A percentile compares a stretch with the other conserved stretches of the same genome.
Conservation (phyloP, 176 grass and related monocot species). For the Zoysia pacifica region DNA sequence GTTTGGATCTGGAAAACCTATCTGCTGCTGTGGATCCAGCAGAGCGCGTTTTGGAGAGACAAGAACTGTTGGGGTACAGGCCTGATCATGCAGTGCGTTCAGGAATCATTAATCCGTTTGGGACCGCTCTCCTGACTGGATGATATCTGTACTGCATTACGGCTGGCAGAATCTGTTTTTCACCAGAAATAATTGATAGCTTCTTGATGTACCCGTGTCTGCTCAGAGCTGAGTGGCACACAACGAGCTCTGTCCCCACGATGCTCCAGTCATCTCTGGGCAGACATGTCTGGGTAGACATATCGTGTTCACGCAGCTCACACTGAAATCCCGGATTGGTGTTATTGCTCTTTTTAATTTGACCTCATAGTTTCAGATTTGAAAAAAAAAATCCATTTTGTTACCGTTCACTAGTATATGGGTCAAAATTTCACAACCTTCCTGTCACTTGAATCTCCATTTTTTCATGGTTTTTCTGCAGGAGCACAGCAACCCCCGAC, state of each 20-base stretch:
- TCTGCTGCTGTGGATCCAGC: conserved; percentile 37
- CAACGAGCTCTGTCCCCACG: conserved; percentile 40
- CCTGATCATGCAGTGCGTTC: conserved; percentile 56
- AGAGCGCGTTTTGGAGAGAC: conserved; percentile 46
- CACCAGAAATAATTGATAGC: conserved; percentile 59
- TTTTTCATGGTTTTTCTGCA: conserved; percentile 29
- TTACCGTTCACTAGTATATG: not conserved
- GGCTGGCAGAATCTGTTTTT: conserved; percentile 62
- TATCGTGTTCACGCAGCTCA: conserved; percentile 7
- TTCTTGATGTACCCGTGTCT: conserved; percentile 51
- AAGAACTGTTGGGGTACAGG: conserved; percentile 51
- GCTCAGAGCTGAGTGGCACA: conserved; percentile 48
- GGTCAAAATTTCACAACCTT: not conserved
- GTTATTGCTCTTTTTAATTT: not conserved
- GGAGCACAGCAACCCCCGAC: conserved; percentile 38
- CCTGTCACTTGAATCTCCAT: conserved; percentile 10
- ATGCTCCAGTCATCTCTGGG: not conserved
- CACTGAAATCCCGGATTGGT: conserved; percentile 14
- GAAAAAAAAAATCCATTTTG: not conserved
- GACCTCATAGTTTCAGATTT: not conserved
- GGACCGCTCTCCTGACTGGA: conserved; percentile 39
- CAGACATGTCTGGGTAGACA: not conserved
- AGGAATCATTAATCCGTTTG: conserved; percentile 46
- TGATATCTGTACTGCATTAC: conserved; percentile 70
- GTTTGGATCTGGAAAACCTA: conserved; percentile 51